phyloP scores from a whole-genome alignment of 371 early-diverging fungal genomes.

The Saksenaea oblongispora region DNA sequence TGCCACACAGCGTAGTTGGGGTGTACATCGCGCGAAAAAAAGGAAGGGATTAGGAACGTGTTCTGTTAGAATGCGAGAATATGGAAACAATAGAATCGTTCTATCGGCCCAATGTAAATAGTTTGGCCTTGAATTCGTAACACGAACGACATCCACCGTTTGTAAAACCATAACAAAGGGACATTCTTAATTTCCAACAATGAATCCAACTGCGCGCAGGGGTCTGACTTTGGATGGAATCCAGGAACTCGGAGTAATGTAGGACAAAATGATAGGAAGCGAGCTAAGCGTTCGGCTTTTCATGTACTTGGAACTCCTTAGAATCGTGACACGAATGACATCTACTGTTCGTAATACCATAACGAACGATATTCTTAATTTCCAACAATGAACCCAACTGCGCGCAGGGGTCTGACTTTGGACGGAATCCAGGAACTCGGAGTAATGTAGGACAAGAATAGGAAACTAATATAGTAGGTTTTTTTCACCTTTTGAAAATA shows the following conservation, averaged over 20 bases:
- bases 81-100: slow-evolving; percentile 1
- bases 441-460: slow-evolving; percentile 4
- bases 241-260: slow-evolving; percentile 6
- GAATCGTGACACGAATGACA: slow-evolving; percentile 3
- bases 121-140: background rate
- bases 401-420: slow-evolving; percentile 3
- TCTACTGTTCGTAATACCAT: slow-evolving; percentile 1
- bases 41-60: background rate
- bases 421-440: slow-evolving; percentile 1
- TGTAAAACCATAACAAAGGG: background rate
- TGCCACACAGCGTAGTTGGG: background rate
- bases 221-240: background rate
- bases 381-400: slow-evolving; percentile 6
- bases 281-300: too few relatives aligned
- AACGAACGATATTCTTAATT: background rate
- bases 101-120: background rate
- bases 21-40: background rate
- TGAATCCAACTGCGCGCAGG: slow-evolving; percentile 5
- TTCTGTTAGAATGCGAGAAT: background rate
- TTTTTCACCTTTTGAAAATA: too few relatives aligned
- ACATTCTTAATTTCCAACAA: slow-evolving; percentile 6
- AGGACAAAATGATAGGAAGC: background rate
- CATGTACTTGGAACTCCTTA: background rate
- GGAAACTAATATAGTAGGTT: background rate
- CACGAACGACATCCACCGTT: slow-evolving; percentile 1